Percentiles rank a stretch among this genome's conserved stretches.
phyloP scores from a whole-genome alignment of 345 rosid genomes.

The Ceriops tagal region DNA sequence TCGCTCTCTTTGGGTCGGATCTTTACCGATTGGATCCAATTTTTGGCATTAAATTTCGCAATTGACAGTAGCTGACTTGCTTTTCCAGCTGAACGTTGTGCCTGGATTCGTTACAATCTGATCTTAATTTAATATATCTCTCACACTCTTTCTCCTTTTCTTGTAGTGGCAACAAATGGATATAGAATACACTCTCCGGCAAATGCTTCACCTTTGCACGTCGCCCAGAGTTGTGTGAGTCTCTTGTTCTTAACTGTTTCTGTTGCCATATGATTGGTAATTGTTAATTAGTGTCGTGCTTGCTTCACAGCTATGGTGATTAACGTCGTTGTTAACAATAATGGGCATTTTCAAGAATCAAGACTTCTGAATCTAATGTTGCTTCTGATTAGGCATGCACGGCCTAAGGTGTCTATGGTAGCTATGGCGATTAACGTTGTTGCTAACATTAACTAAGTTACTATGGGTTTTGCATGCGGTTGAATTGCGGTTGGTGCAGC shows the following conservation, averaged over 20 bases:
- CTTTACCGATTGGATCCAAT: constrained; percentile 2
- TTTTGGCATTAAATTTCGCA: not conserved
- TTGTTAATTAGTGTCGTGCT: no score
- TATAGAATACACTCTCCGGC: constrained; percentile 97
- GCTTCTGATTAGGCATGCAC: no score
- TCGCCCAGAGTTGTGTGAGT: constrained; percentile 98
- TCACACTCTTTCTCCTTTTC: constrained; percentile 10
- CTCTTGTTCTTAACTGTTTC: not conserved
- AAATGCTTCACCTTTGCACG: constrained; percentile 95
- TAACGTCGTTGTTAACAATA: no score
- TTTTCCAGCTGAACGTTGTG: no score
- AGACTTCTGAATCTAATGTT: no score
- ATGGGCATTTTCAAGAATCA: no score
- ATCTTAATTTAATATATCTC: constrained; percentile 4
- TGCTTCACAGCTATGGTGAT: no score
- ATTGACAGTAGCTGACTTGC: not conserved
- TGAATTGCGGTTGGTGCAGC: constrained; percentile 46
- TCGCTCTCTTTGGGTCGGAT: constrained; percentile 25
- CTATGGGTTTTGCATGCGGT: constrained; percentile 49
- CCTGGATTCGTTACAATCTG: no score
- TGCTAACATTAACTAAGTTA: constrained; percentile 25
- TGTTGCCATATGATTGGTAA: no score
- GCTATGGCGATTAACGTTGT: no score
- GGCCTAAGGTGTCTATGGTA: no score
- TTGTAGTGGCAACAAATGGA: constrained; percentile 99